Base-by-base conservation (phyloP, 163 green algal species). In the Coccomyxa subellipsoidea region DNA sequence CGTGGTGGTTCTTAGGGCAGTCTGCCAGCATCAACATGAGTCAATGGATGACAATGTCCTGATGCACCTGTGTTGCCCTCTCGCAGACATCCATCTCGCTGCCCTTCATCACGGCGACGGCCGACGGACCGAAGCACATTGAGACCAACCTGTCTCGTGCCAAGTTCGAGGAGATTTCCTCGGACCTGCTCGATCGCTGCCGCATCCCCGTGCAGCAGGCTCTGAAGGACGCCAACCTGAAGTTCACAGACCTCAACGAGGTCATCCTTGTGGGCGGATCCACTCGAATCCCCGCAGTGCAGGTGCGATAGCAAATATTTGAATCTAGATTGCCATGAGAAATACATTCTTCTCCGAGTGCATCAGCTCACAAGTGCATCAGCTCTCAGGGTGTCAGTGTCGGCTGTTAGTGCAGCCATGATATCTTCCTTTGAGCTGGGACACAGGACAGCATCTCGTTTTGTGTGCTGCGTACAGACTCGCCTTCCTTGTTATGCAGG, bases 81-180 rank as follows among this genome's bases (percentile, higher is more conserved):
- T 7, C 4, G 38, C 76, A 83, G 69, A 83, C 79, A 15, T 71
- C 69, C 79, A 83, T 83, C 88, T 98, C 95, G 81, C 90, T 99
- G 84, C 97, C 97, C 77, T 99, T 99, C 94, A 99, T 99, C 91
- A 99, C 97, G 31, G 97, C 97, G 78, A 99, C 96, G 37, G 94
- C 95, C 32, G 96, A 99, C 10, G 97, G 97, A n/a, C 96, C 97
- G 80, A 99, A 99, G 94, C 97, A 99, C 95, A 99, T 99, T 83
- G 97, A 99, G 90, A 94, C 90, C 70, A 91, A 77, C 69, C 87
- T 99, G 12, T 94, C 91, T 0, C 91, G 94, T 78, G 86, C 92
- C 80, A 95, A 98, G 89, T 99, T 99, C 87, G 97, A 99, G 92
- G 88, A 97, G 89, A 91, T 99, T 78, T 98, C 94, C 91, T 92